Conservation (phyloP, 331 rosid genomes). For the Quercus phellos region DNA sequence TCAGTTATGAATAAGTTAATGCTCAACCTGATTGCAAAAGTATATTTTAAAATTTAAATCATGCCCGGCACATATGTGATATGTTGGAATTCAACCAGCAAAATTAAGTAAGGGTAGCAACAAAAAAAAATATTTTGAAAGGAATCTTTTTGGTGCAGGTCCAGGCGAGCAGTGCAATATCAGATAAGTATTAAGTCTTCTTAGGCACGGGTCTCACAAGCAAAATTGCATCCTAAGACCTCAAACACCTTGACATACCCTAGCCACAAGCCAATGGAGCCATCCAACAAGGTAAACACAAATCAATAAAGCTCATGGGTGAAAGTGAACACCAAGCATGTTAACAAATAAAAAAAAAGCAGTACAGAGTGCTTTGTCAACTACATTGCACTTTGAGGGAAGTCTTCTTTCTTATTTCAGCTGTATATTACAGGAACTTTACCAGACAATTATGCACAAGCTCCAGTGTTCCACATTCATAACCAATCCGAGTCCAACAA, state of each 20-base stretch:
- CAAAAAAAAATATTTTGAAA: neutral
- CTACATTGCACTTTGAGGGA: neutral
- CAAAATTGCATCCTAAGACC: too few species aligned
- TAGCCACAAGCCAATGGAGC: neutral
- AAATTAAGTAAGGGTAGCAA: neutral
- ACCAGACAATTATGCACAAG: neutral
- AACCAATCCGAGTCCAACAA: neutral
- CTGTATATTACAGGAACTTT: neutral
- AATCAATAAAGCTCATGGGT: neutral
- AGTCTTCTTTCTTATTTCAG: neutral
- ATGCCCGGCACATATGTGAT: neutral
- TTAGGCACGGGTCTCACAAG: neutral
- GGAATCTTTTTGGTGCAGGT: neutral
- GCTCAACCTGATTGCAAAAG: neutral
- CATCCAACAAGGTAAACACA: neutral
- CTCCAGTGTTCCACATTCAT: neutral
- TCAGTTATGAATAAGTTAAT: too few species aligned
- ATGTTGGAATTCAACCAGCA: neutral
- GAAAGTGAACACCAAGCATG: neutral
- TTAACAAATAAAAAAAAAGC: neutral
- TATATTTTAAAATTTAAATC: neutral
- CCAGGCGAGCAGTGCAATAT: neutral
- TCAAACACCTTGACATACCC: too few species aligned
- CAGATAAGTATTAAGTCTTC: neutral
- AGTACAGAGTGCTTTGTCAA: neutral